phyloP scores from a whole-genome alignment of 805 yeast genomes.

The Candida dendrica region DNA sequence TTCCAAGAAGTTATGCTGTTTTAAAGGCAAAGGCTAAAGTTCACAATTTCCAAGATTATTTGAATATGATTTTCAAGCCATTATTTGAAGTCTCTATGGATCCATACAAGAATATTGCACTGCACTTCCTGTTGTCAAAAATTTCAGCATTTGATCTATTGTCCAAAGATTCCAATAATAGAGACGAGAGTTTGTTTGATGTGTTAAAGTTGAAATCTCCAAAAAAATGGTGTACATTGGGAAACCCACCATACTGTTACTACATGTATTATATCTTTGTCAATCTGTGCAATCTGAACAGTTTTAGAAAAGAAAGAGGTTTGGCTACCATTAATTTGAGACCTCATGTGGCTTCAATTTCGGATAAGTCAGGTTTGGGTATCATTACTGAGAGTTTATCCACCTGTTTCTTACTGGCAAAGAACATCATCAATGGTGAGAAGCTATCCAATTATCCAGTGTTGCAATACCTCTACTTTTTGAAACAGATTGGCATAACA shows the following conservation, averaged over 20 bases:
- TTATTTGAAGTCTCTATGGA: constrained; percentile 21
- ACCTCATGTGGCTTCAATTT: constrained; percentile 17
- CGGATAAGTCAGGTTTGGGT: constrained; percentile 19
- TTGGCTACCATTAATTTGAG: constrained; percentile 14
- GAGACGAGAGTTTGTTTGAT: constrained; percentile 15
- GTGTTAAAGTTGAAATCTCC: constrained; percentile 17
- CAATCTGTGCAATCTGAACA: constrained; percentile 16
- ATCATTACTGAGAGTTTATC: constrained; percentile 19
- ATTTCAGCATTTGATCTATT: constrained; percentile 26
- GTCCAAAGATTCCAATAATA: constrained; percentile 16
- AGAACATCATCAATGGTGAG: constrained; percentile 20
- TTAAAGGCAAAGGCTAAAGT: constrained; percentile 17
- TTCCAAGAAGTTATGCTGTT: constrained; percentile 24
- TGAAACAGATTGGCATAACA: constrained; percentile 22
- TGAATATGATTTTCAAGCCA: constrained; percentile 26
- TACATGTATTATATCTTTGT: constrained; percentile 28
- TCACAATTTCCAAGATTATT: constrained; percentile 22
- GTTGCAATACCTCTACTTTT: constrained; percentile 18
- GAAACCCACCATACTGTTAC: constrained; percentile 33
- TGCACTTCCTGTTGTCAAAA: constrained; percentile 25
- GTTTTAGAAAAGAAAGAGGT: constrained; percentile 10
- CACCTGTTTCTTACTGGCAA: constrained; percentile 15
- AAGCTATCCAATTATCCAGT: constrained; percentile 16
- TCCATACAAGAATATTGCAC: constrained; percentile 16
- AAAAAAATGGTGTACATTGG: constrained; percentile 23